Percentiles rank a stretch among this genome's conserved stretches.
These are phyloP conservation scores for Aspergillus calidoustus DNA, from an alignment of 2,329 filamentous ascomycete species.

Conservation along the genomic window DNA sequence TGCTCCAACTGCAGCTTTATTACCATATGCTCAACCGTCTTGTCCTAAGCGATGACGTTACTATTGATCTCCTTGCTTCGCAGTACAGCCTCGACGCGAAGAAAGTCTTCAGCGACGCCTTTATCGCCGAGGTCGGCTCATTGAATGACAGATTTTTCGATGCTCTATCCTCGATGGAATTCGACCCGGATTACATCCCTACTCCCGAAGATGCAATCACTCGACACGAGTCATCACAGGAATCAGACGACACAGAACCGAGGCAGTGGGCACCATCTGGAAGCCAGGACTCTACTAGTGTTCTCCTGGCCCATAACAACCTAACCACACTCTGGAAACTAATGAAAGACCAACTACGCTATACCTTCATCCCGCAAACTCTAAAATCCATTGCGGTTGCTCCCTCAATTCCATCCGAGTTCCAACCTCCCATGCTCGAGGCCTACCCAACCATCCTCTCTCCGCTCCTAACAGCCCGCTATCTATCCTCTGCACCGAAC, in stretches of 20 bases:
- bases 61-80: conserved; percentile 69
- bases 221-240: conserved; percentile 5
- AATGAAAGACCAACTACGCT: conserved; percentile 64
- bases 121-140: conserved; percentile 74
- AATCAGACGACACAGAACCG: conserved; percentile 3
- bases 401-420: conserved; percentile 37
- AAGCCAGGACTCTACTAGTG: conserved; percentile 53
- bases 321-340: conserved; percentile 64
- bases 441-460: conserved; percentile 47
- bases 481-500: conserved; percentile 43
- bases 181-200: conserved; percentile 32
- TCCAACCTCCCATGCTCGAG: conserved; percentile 40
- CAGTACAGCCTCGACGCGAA: conserved; percentile 72
- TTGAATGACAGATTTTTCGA: conserved; percentile 71
- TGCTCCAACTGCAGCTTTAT: conserved; percentile 89
- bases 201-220: conserved; percentile 29
- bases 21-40: conserved; percentile 81
- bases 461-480: conserved; percentile 50
- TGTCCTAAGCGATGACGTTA: conserved; percentile 67
- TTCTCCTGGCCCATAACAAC: conserved; percentile 63
- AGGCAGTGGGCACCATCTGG: conserved; percentile 28
- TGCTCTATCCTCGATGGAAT: conserved; percentile 37
- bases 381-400: conserved; percentile 25
- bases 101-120: conserved; percentile 73
- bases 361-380: conserved; percentile 49